Percentiles rank a stretch among this genome's conserved stretches.
Conservation (phyloP, 495 filamentous ascomycete genomes). For the Immersiella caudata region DNA sequence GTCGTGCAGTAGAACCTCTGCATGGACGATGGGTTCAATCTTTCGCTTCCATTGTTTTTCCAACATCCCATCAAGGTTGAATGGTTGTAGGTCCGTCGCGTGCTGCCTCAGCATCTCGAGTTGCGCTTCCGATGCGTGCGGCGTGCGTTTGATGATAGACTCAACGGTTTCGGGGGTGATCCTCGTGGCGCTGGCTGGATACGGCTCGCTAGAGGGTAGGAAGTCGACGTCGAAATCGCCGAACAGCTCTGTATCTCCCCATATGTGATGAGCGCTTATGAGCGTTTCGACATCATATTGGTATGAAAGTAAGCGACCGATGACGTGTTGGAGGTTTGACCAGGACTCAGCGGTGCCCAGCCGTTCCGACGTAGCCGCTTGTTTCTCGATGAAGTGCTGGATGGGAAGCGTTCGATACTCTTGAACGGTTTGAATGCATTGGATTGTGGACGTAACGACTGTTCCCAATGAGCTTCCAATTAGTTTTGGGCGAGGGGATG, state of each 20-base stretch:
- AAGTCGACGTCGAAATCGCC: neutral
- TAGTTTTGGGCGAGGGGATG: neutral
- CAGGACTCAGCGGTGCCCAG: slow-evolving; percentile 5
- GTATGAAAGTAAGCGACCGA: slow-evolving; percentile 1
- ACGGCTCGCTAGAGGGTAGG: neutral
- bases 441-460: neutral
- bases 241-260: slow-evolving; percentile 15
- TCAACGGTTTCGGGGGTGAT: neutral
- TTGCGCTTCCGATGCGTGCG: neutral
- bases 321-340: slow-evolving; percentile 12
- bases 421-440: neutral
- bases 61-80: neutral
- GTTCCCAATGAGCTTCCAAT: neutral
- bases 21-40: slow-evolving; percentile 10
- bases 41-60: neutral
- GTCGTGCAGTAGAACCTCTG: slow-evolving; percentile 20
- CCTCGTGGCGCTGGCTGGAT: neutral
- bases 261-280: slow-evolving; percentile 5
- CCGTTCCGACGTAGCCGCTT: neutral
- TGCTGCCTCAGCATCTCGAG: neutral
- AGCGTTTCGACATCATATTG: slow-evolving; percentile 2
- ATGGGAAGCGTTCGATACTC: slow-evolving; percentile 2
- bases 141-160: neutral
- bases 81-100: neutral
- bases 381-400: slow-evolving; percentile 5